Evolutionary conservation across 2,329 filamentous ascomycete species (phyloP), one percentile per base, ranked within the genome.

Genomic region (Fusarium hainanense): DNA sequence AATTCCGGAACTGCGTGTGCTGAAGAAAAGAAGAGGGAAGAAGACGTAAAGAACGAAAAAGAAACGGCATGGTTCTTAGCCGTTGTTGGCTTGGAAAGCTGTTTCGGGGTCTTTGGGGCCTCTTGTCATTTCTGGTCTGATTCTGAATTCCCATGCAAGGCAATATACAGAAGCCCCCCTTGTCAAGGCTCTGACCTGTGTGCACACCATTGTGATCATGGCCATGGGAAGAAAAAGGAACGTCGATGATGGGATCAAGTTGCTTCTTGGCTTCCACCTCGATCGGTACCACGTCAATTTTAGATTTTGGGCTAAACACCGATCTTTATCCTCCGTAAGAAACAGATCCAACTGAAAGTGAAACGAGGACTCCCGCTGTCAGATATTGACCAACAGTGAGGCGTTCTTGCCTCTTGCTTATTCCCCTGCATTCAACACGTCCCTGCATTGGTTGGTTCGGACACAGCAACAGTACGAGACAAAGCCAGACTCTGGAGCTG

Each of bases 381-480:
- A 54, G 23, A 16, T 4, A 52, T 28, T 30, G 43, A 41, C 16
- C 32, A 30, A 56, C 23, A 42, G 56, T 32, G 41, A 68, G 46
- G 58, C 37, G 54, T 62, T 68, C 63, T 63, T 68, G 63, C 59
- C 63, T 59, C 58, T 63, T 68, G 42, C 46, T 59, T 46, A 43
- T 58, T 70, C 51, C 63, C 66, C 58, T 74, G 68, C 63, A 71
- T 58, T 59, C 60, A 44, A 54, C 58, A 49, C 42, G 71, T 68
- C 68, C 69, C 73, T 75, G 65, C 63, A 58, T 74, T 67, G 42
- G 34, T 42, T 25, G 55, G 61, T 42, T 42, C 41, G 32, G 52
- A 40, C 27, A 50, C 41, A 34, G 44, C n/a, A 47, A 30, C 40
- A 63, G 66, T 71, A 51, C 58, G 27, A 66, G 64, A 65, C 68